Base-by-base conservation (phyloP, 371 early-diverging fungal species). In the Rhizopus arrhizus region DNA sequence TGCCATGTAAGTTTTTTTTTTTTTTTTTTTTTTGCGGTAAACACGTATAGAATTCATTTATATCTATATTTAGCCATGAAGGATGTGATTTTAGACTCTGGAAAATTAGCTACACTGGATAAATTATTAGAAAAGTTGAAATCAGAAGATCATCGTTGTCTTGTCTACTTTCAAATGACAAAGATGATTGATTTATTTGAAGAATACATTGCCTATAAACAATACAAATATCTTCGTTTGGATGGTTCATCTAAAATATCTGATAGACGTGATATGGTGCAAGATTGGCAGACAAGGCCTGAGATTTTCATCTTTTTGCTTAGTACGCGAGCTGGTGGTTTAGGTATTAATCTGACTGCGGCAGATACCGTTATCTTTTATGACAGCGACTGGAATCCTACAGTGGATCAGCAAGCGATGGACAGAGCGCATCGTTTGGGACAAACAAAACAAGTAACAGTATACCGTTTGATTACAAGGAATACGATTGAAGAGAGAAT, bases 361-460 rank as follows among this genome's bases (percentile, higher is more conserved):
- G 99, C 99, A 0, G 99, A 99, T 74, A 99, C 99, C 0, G 98
- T 98, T 31, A 97, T 99, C 68, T 95, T 99, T 75, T 99, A 96
- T 70, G 99, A 99, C 75, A 90, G 90, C 52, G 99, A 99, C 78
- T 99, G 97, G 96, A 99, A 99, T 70, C 99, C 99, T 7, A 95
- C 94, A 0, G 94, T 95, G 32, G 98, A 99, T 78, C 91, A 95
- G 77, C 99, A 98, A 80, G 95, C 97, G 11, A 96, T 96, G 94
- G 99, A 96, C 65, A 92, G 99, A 49, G 96, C 96, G 0, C 99
- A 99, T 83, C 87, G 99, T 60, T 80, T 99, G 56, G 99, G 99
- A 10, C 99, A 99, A 76, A 97, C 94, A 7, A 91, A 89, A 46
- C 95, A 95, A 72, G 99, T 99, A 10, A 91, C 91, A 5, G 96